These are phyloP conservation scores for Astragalus membranaceus DNA, from an alignment of 306 rosid genomes.

Conservation along the genomic window DNA sequence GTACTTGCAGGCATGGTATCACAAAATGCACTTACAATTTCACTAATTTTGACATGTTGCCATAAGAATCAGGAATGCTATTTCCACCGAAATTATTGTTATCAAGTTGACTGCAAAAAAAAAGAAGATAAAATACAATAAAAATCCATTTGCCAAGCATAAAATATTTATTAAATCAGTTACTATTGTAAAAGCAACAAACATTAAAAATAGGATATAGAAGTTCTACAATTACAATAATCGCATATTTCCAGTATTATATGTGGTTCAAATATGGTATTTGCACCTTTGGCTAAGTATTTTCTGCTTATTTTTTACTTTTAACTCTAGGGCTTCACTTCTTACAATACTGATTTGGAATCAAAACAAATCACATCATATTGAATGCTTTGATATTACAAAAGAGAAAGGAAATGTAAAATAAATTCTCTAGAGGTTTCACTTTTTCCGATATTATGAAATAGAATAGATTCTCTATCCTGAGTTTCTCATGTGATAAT, in stretches of 20 bases:
- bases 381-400: no score
- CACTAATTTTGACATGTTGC: constrained; percentile 45
- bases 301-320: no score
- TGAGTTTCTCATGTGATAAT: background rate
- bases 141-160: background rate
- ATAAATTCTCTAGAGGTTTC: no score
- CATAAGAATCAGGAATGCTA: constrained; percentile 61
- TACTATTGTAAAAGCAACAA: background rate
- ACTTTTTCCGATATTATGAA: no score
- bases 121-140: background rate
- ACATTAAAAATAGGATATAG: background rate
- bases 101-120: constrained; percentile 73
- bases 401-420: no score
- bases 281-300: no score
- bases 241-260: background rate
- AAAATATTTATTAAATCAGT: background rate
- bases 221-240: background rate
- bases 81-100: constrained; percentile 73
- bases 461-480: no score
- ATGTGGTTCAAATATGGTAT: no score
- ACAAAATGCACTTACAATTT: constrained; percentile 63
- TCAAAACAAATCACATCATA: no score
- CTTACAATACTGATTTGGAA: no score
- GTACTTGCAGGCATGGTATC: background rate
- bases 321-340: no score